Conservation (phyloP, 169 alveolate genomes). For the Cryptosporidium sp. region DNA sequence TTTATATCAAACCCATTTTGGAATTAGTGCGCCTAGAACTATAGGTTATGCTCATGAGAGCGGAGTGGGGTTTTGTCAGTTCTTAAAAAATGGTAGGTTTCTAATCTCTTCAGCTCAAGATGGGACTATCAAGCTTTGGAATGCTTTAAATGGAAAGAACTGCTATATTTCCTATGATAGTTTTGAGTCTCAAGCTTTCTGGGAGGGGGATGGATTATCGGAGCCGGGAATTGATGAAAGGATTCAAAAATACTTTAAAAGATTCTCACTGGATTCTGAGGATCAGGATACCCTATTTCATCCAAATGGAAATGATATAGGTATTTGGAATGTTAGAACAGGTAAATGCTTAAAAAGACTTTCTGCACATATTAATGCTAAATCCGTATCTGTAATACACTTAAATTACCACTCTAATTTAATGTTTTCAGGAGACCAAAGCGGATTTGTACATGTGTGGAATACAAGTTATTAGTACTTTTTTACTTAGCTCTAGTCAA, state of each 20-base stretch:
- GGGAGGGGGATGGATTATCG: slow-evolving; percentile 2
- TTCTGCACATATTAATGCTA: slow-evolving; percentile 65
- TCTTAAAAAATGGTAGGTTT: slow-evolving; percentile 73
- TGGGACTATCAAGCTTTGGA: slow-evolving; percentile 80
- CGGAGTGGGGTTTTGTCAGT: slow-evolving; percentile 73
- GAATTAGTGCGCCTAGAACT: slow-evolving; percentile 21
- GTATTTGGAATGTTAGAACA: slow-evolving; percentile 69
- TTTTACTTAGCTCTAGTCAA: neutral
- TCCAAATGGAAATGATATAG: slow-evolving; percentile 72
- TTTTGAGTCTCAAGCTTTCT: slow-evolving; percentile 47
- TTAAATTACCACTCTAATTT: neutral
- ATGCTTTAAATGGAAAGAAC: slow-evolving; percentile 77
- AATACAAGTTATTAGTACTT: neutral
- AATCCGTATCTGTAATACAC: slow-evolving; percentile 45
- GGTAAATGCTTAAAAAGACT: slow-evolving; percentile 58
- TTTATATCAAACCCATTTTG: slow-evolving; percentile 1
- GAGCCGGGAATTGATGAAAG: neutral
- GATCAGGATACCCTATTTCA: slow-evolving; percentile 37
- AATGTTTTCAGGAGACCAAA: slow-evolving; percentile 66
- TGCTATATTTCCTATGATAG: slow-evolving; percentile 77
- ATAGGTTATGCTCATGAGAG: slow-evolving; percentile 78
- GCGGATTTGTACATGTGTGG: slow-evolving; percentile 44
- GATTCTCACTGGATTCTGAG: slow-evolving; percentile 20
- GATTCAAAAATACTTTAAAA: slow-evolving; percentile 23
- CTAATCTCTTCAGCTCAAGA: slow-evolving; percentile 77